Evolutionary conservation across 495 filamentous ascomycete genomes (phyloP), one percentile per base, ranked within the genome.

Genomic region (Penicillium flavigenum): DNA sequence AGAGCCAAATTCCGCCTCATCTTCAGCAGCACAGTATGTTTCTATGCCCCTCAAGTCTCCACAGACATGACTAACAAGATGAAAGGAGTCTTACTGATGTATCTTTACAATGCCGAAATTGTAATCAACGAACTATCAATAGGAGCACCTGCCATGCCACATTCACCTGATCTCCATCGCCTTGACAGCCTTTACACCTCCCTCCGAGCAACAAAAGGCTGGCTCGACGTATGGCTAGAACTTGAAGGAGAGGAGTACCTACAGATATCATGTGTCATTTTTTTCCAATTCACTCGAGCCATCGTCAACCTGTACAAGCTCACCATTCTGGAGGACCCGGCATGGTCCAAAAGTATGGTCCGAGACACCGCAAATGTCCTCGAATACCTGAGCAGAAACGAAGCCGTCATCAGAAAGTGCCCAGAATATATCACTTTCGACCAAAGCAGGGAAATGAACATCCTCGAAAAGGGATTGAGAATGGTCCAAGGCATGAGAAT

Each of bases 301-400:
- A 26, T 80, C 0, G 63, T 78, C 8, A 63, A 63, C 4, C 56
- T 80, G 14, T 83, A 75, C 64, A 72, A 67, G 34, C 68, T 83
- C 7, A 65, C 69, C 8, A 77, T 67, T 0, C 57, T 77, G 24
- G 72, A 76, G 5, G 62, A 73, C 47, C 67, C 73, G 3, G 56
- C 53, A 22, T 77, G 73, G 76, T 71, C 76, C 32, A 68, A 58
- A 12, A 58, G 47, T 5, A 57, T 69, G 52, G 68, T 71, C 9
- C 63, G 69, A 44, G 63, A 63, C 32, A 72, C 69, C 0, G 63
- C 61, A 1, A 68, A 73, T 31, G 20, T 73, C 1, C 55, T 73
- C 5, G 58, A 64, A 38, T 60, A 65, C 16, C 47, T 73, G 17
- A 60, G 67, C 17, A 61, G 51, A 32, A 56, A 61, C 22, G 17